Base-by-base conservation (phyloP, 257 asterid genomes). In the Nicotiana noctiflora region DNA sequence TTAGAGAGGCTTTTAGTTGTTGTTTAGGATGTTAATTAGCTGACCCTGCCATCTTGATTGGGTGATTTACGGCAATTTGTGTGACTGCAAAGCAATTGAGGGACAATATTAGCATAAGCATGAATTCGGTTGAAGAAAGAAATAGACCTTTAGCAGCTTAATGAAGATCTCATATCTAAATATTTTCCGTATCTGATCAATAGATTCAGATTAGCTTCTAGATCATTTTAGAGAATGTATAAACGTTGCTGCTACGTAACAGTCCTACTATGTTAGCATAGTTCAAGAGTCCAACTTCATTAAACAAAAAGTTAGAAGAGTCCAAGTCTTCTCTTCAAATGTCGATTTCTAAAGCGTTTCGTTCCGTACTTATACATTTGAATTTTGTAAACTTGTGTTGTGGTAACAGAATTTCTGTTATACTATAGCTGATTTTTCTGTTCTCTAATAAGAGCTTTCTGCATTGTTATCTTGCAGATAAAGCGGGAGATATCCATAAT, bases 401-500 rank as follows among this genome's bases (percentile, higher is more conserved):
- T 46, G 37, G 4, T 5, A 13, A 49, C 44, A 13, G 17, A 19
- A 29, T 74, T 74, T 49, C 61, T 14, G 61, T 49, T 74, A 23
- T 37, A 29, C 19, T 74, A 46, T 74, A 23, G 23, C 21, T 68
- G 19, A 11, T 40, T 68, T 3, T 46, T 23, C 40, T 74, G 23
- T 63, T 72, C 61, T 76, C 76, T 56, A 75, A 52, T 82, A 56
- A 75, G 76, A 55, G 74, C 21, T 78, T 34, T 86, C 67, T 75
- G 61, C 80, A 78, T 79, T 81, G 82, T 76, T 65, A 19, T 84
- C 68, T 65, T 90, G 90, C 95, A 96, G 99, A 96, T 96, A 75
- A 96, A 96, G 91, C 92, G 86, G 90, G 99, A 96, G 89, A 95
- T 95, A 83, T 95, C 97, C 19, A 95, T 95, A 78, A 95, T 95